Base-by-base conservation (phyloP, 352 stramenopile genomes). In the Pythium apleroticum region DNA sequence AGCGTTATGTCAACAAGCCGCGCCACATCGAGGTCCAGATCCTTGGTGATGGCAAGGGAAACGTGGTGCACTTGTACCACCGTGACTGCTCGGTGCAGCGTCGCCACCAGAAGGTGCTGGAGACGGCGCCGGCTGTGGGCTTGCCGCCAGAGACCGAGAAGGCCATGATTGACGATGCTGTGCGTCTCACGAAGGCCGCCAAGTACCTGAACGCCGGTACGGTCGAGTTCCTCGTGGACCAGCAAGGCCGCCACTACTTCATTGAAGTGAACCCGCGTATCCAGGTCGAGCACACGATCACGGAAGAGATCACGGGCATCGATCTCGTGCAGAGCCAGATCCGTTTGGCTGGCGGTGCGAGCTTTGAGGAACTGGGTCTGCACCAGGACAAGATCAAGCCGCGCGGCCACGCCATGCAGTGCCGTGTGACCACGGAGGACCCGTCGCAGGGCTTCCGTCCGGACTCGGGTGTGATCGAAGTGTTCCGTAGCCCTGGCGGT, bases 231-330 rank as follows among this genome's bases (percentile, higher is more conserved):
- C 81, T 99, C 2, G 86, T 99, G 55, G 97, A 99, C 75, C 87
- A 98, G 71, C 46, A 89, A 70, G 71, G 80, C 20, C 79, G 83
- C 37, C 88, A 97, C 80, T 98, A 98, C 82, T 99, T 99, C 72
- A 98, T 99, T 63, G 97, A 99, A 85, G 96, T 99, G 64, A 99
- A 99, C 78, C 96, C 97, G 17, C 93, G 97, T 57, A 91, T 99
- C 52, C 97, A 99, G 76, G 96, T 98, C 5, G 90, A 97, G 72
- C 89, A 97, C 75, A 95, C 89, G 56, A 92, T 98, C 74, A 97
- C 90, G 28, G 90, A 97, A 63, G 77, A 97, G 70, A 96, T 98
- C 65, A 98, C 89, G 33, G 90, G 89, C 60, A 89, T 99, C 52
- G 97, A 99, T 71, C 84, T 99, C 46, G 97, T 99, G 57, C 91